Conservation (phyloP, 2,329 filamentous ascomycete species). For the Colletotrichum eremochloae region DNA sequence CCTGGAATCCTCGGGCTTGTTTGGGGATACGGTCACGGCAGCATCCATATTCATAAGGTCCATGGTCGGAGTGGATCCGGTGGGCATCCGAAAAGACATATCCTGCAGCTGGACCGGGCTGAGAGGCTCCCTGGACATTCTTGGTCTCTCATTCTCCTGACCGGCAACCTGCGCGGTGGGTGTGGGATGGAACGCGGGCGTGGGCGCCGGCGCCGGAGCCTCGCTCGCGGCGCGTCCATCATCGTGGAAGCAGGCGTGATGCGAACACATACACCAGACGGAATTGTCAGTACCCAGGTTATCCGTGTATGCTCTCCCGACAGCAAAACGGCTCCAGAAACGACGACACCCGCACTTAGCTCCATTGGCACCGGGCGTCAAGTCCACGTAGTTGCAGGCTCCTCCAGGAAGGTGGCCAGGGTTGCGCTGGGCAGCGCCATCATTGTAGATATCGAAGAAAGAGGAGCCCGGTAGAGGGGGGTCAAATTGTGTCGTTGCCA, state of each 20-base stretch:
- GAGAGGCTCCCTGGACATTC: constrained; percentile 62
- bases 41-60: constrained; percentile 57
- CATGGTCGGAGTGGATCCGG: constrained; percentile 53
- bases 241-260: constrained; percentile 74
- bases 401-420: constrained; percentile 62
- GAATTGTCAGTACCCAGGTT: constrained; percentile 56
- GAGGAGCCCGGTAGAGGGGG: constrained; percentile 57
- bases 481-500: constrained; percentile 67
- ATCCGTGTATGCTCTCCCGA: constrained; percentile 50
- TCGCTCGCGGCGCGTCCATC: constrained; percentile 54
- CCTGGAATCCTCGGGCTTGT: constrained; percentile 47
- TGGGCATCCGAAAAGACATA: constrained; percentile 57
- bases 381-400: constrained; percentile 70
- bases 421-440: constrained; percentile 53
- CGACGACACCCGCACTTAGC: constrained; percentile 71
- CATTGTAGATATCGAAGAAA: constrained; percentile 69
- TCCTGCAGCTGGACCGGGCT: constrained; percentile 65
- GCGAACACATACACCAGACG: constrained; percentile 72
- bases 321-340: constrained; percentile 66
- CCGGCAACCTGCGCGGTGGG: constrained; percentile 48
- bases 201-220: constrained; percentile 38
- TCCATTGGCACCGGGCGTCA: constrained; percentile 64
- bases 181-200: constrained; percentile 10
- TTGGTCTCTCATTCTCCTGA: constrained; percentile 68
- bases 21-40: constrained; percentile 53